Evolutionary conservation across 2,329 filamentous ascomycete species (phyloP), one percentile per base, ranked within the genome.

Genomic region (Metarhizium robertsii): DNA sequence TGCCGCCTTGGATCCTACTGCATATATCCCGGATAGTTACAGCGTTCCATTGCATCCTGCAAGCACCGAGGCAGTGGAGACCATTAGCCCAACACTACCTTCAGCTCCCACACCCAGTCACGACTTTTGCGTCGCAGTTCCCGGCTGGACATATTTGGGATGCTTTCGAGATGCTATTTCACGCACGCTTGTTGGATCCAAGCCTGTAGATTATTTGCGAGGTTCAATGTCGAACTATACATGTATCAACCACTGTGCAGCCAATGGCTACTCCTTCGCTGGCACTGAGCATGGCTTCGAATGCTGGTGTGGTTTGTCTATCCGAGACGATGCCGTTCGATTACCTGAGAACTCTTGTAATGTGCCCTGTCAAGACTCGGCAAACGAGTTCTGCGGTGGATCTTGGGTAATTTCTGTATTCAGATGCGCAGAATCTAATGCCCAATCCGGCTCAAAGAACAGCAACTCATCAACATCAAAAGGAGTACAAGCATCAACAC

Each of bases 211-310:
- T 18, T 64, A 62, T 49, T 56, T 67, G 7, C 60, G 57, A 11
- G 64, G 64, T 25, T 53, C 64, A 56, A 79, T 82, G 73, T 80
- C 77, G 1, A 71, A 79, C 4, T 68, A 73, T 55, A 70, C 64
- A 50, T 83, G 80, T 60, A 67, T 79, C 50, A 64, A 70, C 18
- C 76, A 73, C 63, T 83, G 80, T 65, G 62, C 62, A 3, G 61
- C 60, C 14, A 66, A 66, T 11, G 71, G 71, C 4, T 76, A 71
- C 60, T 58, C 60, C 2, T 73, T 76, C 57, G 78, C 78, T 5
- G 79, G 79, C 6, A 68, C 79, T 0, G 77, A 82, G 62, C 76
- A 75, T 58, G 69, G 68, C 7, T 64, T 66, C 20, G 75, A 82
- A 61, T 83, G 80, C 63, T 83, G 75, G 69, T 84, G 78, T 59